Evolutionary conservation across 352 stramenopile genomes (phyloP).

Genomic region (Achlya hypogyna): DNA sequence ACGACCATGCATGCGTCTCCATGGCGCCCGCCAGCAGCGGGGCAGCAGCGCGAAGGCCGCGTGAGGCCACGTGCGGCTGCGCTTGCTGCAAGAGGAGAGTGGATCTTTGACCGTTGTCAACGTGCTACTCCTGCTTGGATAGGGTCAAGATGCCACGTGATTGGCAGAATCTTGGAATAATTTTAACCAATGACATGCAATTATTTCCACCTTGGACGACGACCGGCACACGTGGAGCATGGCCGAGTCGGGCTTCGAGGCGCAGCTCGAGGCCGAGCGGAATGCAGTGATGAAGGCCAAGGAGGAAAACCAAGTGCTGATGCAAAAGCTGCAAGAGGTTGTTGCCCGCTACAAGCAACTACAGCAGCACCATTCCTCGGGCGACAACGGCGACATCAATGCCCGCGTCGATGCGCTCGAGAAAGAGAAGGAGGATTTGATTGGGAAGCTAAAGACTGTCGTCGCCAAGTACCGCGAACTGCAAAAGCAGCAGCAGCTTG

Average conservation of each 20-base stretch:
- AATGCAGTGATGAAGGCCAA: constrained; percentile 27
- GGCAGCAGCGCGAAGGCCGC: no score
- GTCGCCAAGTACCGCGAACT: constrained; percentile 55
- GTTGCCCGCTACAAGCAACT: constrained; percentile 42
- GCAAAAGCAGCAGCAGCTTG: constrained; percentile 63
- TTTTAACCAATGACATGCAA: neutral
- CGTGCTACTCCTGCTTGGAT: no score
- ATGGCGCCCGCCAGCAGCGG: no score
- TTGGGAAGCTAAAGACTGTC: constrained; percentile 67
- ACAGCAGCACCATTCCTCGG: constrained; percentile 38
- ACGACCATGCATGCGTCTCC: no score
- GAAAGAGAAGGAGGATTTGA: constrained; percentile 57
- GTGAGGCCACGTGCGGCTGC: no score
- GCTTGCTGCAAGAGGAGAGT: no score
- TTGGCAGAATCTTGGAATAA: neutral
- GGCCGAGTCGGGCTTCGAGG: constrained; percentile 1
- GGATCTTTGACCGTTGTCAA: no score
- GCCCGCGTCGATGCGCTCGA: constrained; percentile 40
- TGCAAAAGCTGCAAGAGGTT: constrained; percentile 48
- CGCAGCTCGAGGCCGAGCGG: neutral
- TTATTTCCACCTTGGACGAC: neutral
- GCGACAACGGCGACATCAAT: constrained; percentile 26
- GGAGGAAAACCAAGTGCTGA: constrained; percentile 45
- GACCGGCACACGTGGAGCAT: constrained; percentile 8
- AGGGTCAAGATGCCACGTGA: no score